Conservation (phyloP, 805 yeast species). For the Priceomyces fermenticarens region DNA sequence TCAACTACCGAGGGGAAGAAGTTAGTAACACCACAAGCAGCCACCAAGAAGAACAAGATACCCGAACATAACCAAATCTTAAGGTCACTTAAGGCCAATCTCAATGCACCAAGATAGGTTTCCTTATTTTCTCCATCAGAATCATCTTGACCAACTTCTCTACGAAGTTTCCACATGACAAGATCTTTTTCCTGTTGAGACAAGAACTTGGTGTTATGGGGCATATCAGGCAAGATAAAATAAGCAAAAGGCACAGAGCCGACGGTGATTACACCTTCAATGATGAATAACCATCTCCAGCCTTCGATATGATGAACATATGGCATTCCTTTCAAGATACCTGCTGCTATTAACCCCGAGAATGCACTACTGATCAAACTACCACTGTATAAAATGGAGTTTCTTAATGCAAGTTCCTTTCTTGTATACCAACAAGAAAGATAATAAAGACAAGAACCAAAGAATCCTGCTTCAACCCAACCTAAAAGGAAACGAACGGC, state of each 20-base stretch:
- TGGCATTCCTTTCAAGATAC: conserved; percentile 43
- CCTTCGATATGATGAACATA: conserved; percentile 39
- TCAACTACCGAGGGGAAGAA: conserved; percentile 61
- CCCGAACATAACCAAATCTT: conserved; percentile 50
- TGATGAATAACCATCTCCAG: conserved; percentile 57
- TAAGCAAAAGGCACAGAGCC: conserved; percentile 43
- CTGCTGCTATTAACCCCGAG: conserved; percentile 54
- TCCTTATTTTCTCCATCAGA: conserved; percentile 33
- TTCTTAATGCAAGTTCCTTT: conserved; percentile 47
- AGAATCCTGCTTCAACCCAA: conserved; percentile 45
- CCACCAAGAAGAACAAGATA: conserved; percentile 45
- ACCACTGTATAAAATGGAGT: conserved; percentile 50
- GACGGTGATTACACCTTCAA: conserved; percentile 55
- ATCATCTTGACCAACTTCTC: conserved; percentile 41
- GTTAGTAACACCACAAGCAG: conserved; percentile 60
- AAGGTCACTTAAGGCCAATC: conserved; percentile 35
- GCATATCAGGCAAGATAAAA: conserved; percentile 50
- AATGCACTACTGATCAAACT: conserved; percentile 52
- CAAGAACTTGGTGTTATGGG: conserved; percentile 47
- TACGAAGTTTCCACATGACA: conserved; percentile 37
- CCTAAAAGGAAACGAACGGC: conserved; percentile 49
- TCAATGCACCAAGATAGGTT: conserved; percentile 33
- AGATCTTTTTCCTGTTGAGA: conserved; percentile 44
- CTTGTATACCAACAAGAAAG: conserved; percentile 56
- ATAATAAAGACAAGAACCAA: conserved; percentile 46